These are phyloP conservation scores for Cercospora canescens DNA, from an alignment of 2,329 filamentous ascomycete species.

Conservation along the genomic window DNA sequence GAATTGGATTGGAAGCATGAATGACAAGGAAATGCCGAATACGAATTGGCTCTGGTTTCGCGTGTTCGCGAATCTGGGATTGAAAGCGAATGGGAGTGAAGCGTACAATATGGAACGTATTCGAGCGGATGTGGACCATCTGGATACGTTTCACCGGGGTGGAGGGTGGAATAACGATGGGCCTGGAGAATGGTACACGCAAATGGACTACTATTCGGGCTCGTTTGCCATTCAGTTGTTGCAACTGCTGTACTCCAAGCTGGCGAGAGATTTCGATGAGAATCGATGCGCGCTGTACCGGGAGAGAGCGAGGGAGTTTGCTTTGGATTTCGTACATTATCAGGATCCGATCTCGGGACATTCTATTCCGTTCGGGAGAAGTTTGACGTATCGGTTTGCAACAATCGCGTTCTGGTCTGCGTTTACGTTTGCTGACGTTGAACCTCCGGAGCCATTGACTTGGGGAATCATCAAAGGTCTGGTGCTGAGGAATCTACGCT, in stretches of 20 bases:
- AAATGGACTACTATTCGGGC: constrained; percentile 85
- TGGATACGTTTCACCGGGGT: constrained; percentile 80
- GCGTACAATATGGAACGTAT: constrained; percentile 67
- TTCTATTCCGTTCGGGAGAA: constrained; percentile 74
- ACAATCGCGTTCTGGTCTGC: constrained; percentile 85
- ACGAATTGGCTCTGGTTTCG: constrained; percentile 83
- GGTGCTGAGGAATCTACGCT: constrained; percentile 70
- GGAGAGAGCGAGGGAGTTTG: constrained; percentile 64
- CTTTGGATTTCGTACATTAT: constrained; percentile 73
- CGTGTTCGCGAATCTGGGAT: constrained; percentile 77
- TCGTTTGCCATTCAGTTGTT: constrained; percentile 81
- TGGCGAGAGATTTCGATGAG: constrained; percentile 66
- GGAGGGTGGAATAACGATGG: constrained; percentile 80
- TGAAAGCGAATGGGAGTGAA: constrained; percentile 71
- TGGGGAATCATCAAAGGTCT: constrained; percentile 81
- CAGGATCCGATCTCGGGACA: constrained; percentile 68
- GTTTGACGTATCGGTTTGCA: constrained; percentile 78
- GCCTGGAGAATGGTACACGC: constrained; percentile 68
- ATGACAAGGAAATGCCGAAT: constrained; percentile 68
- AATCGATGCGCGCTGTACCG: constrained; percentile 68
- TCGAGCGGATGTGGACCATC: constrained; percentile 72
- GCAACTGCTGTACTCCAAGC: constrained; percentile 73
- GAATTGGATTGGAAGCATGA: constrained; percentile 73
- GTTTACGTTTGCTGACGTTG: constrained; percentile 72
- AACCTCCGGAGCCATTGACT: constrained; percentile 68